These are phyloP conservation scores for Grosmannia penicillata DNA, from an alignment of 2,329 filamentous ascomycete species.

Conservation along the genomic window DNA sequence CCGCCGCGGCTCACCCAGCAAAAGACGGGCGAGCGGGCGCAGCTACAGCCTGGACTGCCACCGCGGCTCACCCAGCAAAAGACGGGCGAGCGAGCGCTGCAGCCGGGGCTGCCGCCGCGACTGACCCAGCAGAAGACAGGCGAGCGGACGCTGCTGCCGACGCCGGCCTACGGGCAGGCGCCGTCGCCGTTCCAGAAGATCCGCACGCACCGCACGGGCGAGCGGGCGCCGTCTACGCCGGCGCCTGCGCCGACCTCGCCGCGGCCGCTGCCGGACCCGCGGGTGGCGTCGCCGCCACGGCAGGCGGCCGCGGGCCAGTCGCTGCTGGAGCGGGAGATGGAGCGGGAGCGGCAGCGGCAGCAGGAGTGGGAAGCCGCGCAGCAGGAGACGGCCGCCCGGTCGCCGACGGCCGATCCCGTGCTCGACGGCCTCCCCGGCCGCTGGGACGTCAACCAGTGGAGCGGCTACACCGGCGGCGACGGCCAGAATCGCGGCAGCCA, in stretches of 20 bases:
- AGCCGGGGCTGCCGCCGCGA: too few species aligned
- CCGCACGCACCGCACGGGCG: not conserved
- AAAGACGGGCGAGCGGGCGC: too few species aligned
- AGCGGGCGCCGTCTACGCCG: not conserved
- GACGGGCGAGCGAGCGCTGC: too few species aligned
- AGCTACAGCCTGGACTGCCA: too few species aligned
- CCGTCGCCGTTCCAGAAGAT: constrained; percentile 3
- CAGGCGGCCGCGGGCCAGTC: constrained; percentile 37
- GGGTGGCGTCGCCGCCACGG: constrained; percentile 13
- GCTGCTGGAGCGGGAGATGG: constrained; percentile 66
- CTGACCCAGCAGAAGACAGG: constrained; percentile 19
- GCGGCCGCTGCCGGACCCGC: constrained; percentile 34
- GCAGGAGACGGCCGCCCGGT: constrained; percentile 43
- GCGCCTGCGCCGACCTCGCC: constrained; percentile 6
- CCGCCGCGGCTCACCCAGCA: constrained; percentile 14
- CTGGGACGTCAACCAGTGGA: constrained; percentile 67
- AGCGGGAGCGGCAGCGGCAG: constrained; percentile 62
- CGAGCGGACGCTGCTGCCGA: constrained; percentile 9
- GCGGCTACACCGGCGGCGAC: constrained; percentile 61
- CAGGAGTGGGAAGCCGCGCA: constrained; percentile 69
- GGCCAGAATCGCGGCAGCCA: constrained; percentile 51
- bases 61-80: too few species aligned
- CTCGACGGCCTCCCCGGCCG: constrained; percentile 51
- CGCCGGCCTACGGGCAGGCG: too few species aligned
- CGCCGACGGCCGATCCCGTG: constrained; percentile 40